Evolutionary conservation across 805 yeast species (phyloP), one percentile per base, ranked within the genome.

Genomic region (Cyberlindnera nakhonratchasimensis): DNA sequence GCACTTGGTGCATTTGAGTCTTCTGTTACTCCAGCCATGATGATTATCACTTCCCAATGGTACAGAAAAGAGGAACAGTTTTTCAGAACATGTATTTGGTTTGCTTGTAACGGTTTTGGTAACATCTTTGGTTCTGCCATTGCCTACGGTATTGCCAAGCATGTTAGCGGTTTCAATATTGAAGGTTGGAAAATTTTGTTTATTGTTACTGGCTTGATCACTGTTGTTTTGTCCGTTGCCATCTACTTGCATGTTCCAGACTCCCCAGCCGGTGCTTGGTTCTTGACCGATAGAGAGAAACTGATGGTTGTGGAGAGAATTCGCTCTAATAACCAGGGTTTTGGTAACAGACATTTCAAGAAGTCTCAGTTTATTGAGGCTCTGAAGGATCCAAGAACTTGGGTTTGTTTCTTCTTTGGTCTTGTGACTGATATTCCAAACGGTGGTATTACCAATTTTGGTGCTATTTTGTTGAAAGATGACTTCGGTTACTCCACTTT

Each of bases 161-260:
- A 71, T 51, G 61, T 54, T 10, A 63, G 59, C 16, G 39, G 52
- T 3, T 75, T 66, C 55, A 39, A 66, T 22, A 60, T 79, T 7
- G 67, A 58, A 4, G 69, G 80, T 2, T 85, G 90, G 90, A 77
- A 74, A 55, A 54, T 77, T 10, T 55, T 80, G 4, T 84, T 72
- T 54, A 61, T 84, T 34, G 64, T 80, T 21, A 71, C 77, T 26
- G 95, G 93, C n/a, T 56, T 69, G 7, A 68, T 80, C 43, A 80
- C 88, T 1, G 59, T 79, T 5, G 54, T 71, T 11, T 53, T 77
- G 17, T 84, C 83, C 5, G 34, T 73, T 14, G 39, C 71, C 10
- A 65, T 78, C 45, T 58, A 59, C 33, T 47, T 76, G 37, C 75
- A 74, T 56, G 54, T 82, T 35, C 86, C 86, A 13, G 79, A 76